Percentiles rank a stretch among this genome's conserved stretches.
These are phyloP conservation scores for Metschnikowia cubensis DNA, from an alignment of 805 yeast genomes.

Conservation along the genomic window DNA sequence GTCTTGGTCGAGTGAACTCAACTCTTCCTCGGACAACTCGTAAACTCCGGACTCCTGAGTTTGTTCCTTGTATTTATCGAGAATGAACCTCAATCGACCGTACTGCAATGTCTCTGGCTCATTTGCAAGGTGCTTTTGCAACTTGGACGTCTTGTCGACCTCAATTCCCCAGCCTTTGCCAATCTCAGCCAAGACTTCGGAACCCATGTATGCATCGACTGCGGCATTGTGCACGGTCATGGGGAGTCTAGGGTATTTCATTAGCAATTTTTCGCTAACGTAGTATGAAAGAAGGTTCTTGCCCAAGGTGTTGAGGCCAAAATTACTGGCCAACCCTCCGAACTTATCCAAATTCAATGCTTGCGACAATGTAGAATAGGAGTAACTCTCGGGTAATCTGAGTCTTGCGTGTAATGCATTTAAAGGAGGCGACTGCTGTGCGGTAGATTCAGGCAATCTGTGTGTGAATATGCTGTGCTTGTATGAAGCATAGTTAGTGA, in stretches of 20 bases:
- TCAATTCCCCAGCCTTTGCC: slow-evolving; percentile 90
- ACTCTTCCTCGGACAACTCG: slow-evolving; percentile 30
- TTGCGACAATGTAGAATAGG: slow-evolving; percentile 70
- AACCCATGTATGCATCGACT: slow-evolving; percentile 70
- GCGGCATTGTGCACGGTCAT: slow-evolving; percentile 70
- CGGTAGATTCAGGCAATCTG: slow-evolving; percentile 44
- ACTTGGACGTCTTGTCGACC: slow-evolving; percentile 57
- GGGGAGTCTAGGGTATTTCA: slow-evolving; percentile 88
- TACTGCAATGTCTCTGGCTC: slow-evolving; percentile 64
- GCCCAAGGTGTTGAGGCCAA: slow-evolving; percentile 80
- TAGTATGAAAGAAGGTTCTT: slow-evolving; percentile 70
- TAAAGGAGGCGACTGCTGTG: slow-evolving; percentile 64
- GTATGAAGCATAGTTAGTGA: slow-evolving; percentile 39
- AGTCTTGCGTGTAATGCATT: slow-evolving; percentile 77
- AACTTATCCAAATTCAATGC: slow-evolving; percentile 59
- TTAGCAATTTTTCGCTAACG: slow-evolving; percentile 66
- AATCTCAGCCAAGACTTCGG: slow-evolving; percentile 57
- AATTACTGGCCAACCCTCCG: slow-evolving; percentile 58
- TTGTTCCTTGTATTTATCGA: slow-evolving; percentile 25
- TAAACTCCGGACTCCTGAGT: slow-evolving; percentile 49
- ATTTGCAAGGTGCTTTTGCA: slow-evolving; percentile 63
- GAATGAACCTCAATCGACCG: slow-evolving; percentile 62
- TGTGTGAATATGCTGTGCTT: slow-evolving; percentile 40
- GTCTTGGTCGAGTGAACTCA: slow-evolving; percentile 9
- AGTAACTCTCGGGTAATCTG: slow-evolving; percentile 52